Evolutionary conservation across 2,329 filamentous ascomycete genomes (phyloP).

Genomic region (Diaporthe aspalathi): DNA sequence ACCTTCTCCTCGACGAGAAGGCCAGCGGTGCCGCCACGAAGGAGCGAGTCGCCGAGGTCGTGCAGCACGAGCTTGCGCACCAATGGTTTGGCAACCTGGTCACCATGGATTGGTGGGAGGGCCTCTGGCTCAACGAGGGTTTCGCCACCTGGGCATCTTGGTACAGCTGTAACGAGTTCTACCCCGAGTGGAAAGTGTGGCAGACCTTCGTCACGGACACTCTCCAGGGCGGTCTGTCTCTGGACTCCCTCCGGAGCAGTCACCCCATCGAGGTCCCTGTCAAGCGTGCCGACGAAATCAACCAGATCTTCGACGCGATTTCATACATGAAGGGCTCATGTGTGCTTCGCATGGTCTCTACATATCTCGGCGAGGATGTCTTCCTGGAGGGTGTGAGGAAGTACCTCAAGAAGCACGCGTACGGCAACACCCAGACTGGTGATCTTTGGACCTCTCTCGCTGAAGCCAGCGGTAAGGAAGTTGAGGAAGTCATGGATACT

Average conservation of each 20-base stretch:
- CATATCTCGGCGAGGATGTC: slow-evolving; percentile 89
- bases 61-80: slow-evolving; percentile 95
- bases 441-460: slow-evolving; percentile 91
- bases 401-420: slow-evolving; percentile 97
- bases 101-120: slow-evolving; percentile 96
- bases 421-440: slow-evolving; percentile 90
- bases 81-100: slow-evolving; percentile 95
- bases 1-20: slow-evolving; percentile 91
- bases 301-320: slow-evolving; percentile 98
- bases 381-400: slow-evolving; percentile 92
- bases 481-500: slow-evolving; percentile 90
- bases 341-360: slow-evolving; percentile 96
- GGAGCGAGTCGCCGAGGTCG: slow-evolving; percentile 92
- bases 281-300: slow-evolving; percentile 94
- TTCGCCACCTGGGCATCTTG: slow-evolving; percentile 89
- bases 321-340: slow-evolving; percentile 98
- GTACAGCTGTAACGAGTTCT: slow-evolving; percentile 94
- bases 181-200: slow-evolving; percentile 99
- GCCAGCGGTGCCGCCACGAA: slow-evolving; percentile 88
- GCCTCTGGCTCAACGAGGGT: slow-evolving; percentile 89
- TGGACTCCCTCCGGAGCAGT: slow-evolving; percentile 93
- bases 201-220: slow-evolving; percentile 94
- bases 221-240: slow-evolving; percentile 84
- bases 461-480: slow-evolving; percentile 90
- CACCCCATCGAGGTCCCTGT: slow-evolving; percentile 97